Conservation (phyloP, 352 stramenopile species). For the Phytophthora pistaciae region DNA sequence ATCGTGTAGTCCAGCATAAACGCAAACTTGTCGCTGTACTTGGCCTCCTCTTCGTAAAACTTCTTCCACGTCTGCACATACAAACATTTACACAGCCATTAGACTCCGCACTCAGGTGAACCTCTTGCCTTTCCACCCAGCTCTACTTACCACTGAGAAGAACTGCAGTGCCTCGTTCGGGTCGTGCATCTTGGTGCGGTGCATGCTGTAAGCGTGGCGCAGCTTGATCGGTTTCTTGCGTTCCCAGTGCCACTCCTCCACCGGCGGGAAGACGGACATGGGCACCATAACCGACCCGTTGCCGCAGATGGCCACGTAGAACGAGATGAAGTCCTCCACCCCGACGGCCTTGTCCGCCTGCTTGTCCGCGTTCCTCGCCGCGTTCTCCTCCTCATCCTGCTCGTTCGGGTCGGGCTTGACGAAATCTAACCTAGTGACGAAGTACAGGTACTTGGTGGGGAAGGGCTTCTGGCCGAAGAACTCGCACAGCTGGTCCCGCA, state of each 20-base stretch:
- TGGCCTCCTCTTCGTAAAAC: constrained; percentile 89
- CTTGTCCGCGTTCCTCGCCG: constrained; percentile 13
- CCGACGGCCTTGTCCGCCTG: constrained; percentile 22
- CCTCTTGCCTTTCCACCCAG: no score
- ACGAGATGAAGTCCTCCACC: constrained; percentile 76
- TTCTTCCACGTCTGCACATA: constrained; percentile 81
- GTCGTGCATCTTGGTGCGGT: constrained; percentile 76
- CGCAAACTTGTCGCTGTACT: constrained; percentile 88
- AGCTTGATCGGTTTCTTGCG: constrained; percentile 88
- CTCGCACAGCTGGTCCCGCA: constrained; percentile 73
- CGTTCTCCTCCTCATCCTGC: constrained; percentile 48
- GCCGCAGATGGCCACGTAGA: constrained; percentile 88
- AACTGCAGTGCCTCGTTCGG: constrained; percentile 84
- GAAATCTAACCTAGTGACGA: constrained; percentile 86
- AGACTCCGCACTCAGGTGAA: no score
- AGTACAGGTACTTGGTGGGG: constrained; percentile 88
- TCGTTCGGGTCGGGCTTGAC: constrained; percentile 65
- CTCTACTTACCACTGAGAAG: constrained; percentile 70
- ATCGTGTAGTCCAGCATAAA: constrained; percentile 78
- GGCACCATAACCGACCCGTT: constrained; percentile 89
- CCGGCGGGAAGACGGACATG: constrained; percentile 86
- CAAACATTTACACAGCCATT: background rate
- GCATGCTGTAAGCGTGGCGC: constrained; percentile 82
- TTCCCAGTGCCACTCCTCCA: constrained; percentile 86
- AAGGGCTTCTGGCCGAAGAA: constrained; percentile 89